Evolutionary conservation across 2,329 filamentous ascomycete genomes (phyloP), one percentile per base, ranked within the genome.

Genomic region (Neophaeococcomyces aloes): DNA sequence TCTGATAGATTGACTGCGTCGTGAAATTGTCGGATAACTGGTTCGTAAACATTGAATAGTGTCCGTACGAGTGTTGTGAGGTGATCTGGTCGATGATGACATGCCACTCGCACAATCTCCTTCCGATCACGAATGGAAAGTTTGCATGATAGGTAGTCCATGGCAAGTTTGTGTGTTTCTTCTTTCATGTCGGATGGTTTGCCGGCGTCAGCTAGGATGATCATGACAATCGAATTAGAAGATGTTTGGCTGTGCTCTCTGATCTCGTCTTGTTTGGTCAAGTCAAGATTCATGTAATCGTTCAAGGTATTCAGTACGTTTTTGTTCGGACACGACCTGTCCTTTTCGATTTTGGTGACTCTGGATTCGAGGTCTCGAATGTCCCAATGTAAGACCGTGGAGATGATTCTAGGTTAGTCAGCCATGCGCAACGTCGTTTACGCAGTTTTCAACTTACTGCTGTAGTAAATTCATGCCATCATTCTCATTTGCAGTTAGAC

Each of bases 381-480:
- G 54, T 91, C 85, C 79, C 81, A 87, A 4, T 75, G 72, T 8
- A 88, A 62, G 0, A 86, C 78, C 3, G 82, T 74, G 0, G 78
- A 82, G 17, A 89, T 78, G 49, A 91, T 87, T 33, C 80, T 81
- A 10, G 23, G 5, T 6, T 10, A 27, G 40, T 14, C 27, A 1
- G 57, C 0, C 13, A 25, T 10, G 23, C 8, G 7, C 7, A 7
- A 6, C 18, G 6, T 11, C n/a, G 21, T 2, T 18, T 11, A 32
- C 18, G 15, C 34, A 27, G 14, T 6, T 7, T 7, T 11, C 1
- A 7, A 53, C 61, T 25, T 56, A 69, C 63, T 73, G 70, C 61
- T 89, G 84, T 51, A 91, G 61, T 7, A 89, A 60, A 57, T 88
- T 91, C 81, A 86, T 85, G 36, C 84, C 84, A 52, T 87, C 82